Percentiles rank a stretch among this genome's conserved stretches.
These are phyloP conservation scores for Ophiocordyceps robertsii DNA, from an alignment of 2,329 filamentous ascomycete genomes.

Conservation along the genomic window DNA sequence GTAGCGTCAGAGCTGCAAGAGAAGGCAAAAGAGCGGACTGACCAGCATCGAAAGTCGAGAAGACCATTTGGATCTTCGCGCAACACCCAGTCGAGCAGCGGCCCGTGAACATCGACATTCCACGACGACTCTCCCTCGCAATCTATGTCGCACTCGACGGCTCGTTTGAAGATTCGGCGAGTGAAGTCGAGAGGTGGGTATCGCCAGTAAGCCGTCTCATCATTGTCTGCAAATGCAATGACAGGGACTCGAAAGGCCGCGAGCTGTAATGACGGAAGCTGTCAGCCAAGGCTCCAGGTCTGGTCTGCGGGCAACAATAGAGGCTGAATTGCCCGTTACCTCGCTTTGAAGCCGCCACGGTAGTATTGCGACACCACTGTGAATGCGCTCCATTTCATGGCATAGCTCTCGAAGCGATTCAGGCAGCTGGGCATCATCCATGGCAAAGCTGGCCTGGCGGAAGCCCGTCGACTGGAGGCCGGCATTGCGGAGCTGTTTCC, in stretches of 20 bases:
- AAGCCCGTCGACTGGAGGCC: background rate
- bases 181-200: background rate
- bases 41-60: background rate
- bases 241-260: background rate
- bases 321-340: background rate
- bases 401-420: background rate
- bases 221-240: background rate
- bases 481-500: background rate
- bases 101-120: conserved; percentile 6
- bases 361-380: background rate
- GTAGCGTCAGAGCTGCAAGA: too few species aligned
- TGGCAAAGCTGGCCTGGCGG: background rate
- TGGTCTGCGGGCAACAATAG: background rate
- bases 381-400: background rate
- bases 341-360: background rate
- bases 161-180: background rate
- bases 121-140: conserved; percentile 5
- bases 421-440: background rate
- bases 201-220: background rate
- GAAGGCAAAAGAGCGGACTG: background rate
- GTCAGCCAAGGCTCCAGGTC: too few species aligned
- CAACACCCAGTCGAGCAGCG: conserved; percentile 5
- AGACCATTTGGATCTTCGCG: conserved; percentile 1
- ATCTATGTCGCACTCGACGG: conserved; percentile 4
- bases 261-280: background rate